Evolutionary conservation across 1,284 basidiomycete genomes (phyloP).

Genomic region (Malassezia japonica): DNA sequence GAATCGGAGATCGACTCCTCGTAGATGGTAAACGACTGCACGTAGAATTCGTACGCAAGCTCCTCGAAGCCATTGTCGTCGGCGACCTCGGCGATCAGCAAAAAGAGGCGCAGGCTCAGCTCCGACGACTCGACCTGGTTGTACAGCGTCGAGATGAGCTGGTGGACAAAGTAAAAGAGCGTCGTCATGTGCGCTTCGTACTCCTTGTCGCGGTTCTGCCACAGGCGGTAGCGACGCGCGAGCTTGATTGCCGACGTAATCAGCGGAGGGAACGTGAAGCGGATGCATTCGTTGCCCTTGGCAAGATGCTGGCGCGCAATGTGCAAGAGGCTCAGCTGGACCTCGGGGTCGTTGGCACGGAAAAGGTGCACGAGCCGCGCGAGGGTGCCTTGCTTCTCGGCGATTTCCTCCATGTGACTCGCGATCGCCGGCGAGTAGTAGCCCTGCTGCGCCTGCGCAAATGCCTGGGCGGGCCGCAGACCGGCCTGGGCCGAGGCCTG

Average conservation of each 20-base stretch:
- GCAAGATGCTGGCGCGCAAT: constrained; percentile 40
- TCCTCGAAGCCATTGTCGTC: constrained; percentile 45
- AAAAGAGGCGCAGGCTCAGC: constrained; percentile 36
- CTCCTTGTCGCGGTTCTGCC: constrained; percentile 25
- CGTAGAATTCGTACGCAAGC: constrained; percentile 45
- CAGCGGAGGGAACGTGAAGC: constrained; percentile 41
- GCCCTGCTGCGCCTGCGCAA: background rate
- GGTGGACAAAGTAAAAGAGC: constrained; percentile 45
- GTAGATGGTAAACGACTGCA: constrained; percentile 46
- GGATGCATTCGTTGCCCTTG: constrained; percentile 42
- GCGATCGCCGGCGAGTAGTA: background rate
- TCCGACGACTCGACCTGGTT: constrained; percentile 45
- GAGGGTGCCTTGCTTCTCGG: constrained; percentile 44
- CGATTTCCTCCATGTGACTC: constrained; percentile 35
- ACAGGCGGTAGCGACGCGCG: constrained; percentile 40
- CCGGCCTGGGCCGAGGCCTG: constrained; percentile 14
- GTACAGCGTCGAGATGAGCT: constrained; percentile 43
- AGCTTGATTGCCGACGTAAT: constrained; percentile 38
- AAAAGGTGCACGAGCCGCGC: constrained; percentile 46
- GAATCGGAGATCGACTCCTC: constrained; percentile 46
- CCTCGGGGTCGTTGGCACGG: constrained; percentile 36
- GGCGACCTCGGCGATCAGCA: constrained; percentile 42
- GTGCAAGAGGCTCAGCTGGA: constrained; percentile 41
- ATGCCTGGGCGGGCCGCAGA: constrained; percentile 10
- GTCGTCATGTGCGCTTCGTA: constrained; percentile 44